Evolutionary conservation across 2,329 filamentous ascomycete genomes (phyloP).

Genomic region (Fonsecaea multimorphosa): DNA sequence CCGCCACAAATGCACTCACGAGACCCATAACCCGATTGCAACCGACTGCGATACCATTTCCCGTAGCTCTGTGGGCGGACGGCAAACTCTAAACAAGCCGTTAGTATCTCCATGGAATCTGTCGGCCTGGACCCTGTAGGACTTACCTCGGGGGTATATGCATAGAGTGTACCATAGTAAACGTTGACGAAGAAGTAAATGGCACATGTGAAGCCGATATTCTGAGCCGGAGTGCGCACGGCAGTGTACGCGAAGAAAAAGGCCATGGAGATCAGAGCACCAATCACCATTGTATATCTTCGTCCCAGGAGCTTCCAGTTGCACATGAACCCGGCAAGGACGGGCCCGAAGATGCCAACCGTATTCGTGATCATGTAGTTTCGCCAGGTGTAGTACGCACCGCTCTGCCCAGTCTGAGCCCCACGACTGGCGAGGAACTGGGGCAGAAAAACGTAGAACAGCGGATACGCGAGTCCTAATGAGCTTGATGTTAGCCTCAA

Average conservation of each 20-base stretch:
- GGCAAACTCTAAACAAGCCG: slow-evolving; percentile 40
- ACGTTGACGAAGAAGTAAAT: slow-evolving; percentile 72
- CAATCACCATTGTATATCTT: slow-evolving; percentile 71
- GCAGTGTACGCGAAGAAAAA: slow-evolving; percentile 80
- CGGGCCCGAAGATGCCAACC: slow-evolving; percentile 73
- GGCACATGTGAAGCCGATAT: slow-evolving; percentile 71
- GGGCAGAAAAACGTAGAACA: slow-evolving; percentile 76
- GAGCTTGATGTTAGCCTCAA: slow-evolving; percentile 1
- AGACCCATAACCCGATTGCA: slow-evolving; percentile 78
- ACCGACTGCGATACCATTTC: slow-evolving; percentile 74
- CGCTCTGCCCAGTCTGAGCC: slow-evolving; percentile 73
- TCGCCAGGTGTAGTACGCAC: slow-evolving; percentile 75
- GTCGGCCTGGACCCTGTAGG: slow-evolving; percentile 43
- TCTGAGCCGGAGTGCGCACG: slow-evolving; percentile 66
- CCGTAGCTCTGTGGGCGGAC: slow-evolving; percentile 74
- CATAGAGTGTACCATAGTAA: slow-evolving; percentile 74
- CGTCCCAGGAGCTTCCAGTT: slow-evolving; percentile 72
- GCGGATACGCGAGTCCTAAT: slow-evolving; percentile 59
- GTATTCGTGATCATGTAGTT: slow-evolving; percentile 79
- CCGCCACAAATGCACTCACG: slow-evolving; percentile 64
- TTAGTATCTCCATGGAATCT: not conserved
- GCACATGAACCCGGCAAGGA: slow-evolving; percentile 72
- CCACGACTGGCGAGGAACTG: slow-evolving; percentile 60
- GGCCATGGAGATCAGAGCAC: slow-evolving; percentile 65
- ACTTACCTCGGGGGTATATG: slow-evolving; percentile 76